Conservation (phyloP, 805 yeast species). For the Blastobotrys americana region DNA sequence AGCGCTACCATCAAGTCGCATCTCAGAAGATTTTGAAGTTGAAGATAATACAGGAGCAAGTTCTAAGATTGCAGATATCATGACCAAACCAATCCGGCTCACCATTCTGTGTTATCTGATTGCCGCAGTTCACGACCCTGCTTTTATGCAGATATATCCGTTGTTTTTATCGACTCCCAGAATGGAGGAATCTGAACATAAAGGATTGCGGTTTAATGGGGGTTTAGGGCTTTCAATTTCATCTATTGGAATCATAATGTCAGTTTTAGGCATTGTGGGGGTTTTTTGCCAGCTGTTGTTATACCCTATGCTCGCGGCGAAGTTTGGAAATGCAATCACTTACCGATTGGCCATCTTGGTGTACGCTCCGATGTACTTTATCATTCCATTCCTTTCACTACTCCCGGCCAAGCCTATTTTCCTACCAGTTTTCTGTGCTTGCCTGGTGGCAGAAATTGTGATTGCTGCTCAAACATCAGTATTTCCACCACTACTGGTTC, state of each 20-base stretch:
- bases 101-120: conserved; percentile 19
- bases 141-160: conserved; percentile 49
- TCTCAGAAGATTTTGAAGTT: too few species aligned
- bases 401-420: conserved; percentile 14
- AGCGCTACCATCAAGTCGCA: not conserved
- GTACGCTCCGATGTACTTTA: conserved; percentile 41
- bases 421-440: not conserved
- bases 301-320: conserved; percentile 46
- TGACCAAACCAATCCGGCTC: conserved; percentile 19
- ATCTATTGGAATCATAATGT: conserved; percentile 44
- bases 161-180: conserved; percentile 40
- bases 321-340: conserved; percentile 38
- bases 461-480: conserved; percentile 22
- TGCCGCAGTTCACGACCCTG: conserved; percentile 42
- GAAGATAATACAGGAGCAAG: too few species aligned
- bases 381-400: conserved; percentile 39
- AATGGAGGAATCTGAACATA: conserved; percentile 22
- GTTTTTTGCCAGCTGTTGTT: conserved; percentile 41
- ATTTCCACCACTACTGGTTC: conserved; percentile 22
- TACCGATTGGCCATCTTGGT: conserved; percentile 37
- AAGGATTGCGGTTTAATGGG: conserved; percentile 44
- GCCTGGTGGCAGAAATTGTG: conserved; percentile 15
- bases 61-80: conserved; percentile 11
- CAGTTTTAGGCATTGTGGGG: conserved; percentile 49
- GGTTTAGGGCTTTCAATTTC: conserved; percentile 46